phyloP scores from a whole-genome alignment of 129 eudicot genomes.

The Gnaphalium uliginosum region DNA sequence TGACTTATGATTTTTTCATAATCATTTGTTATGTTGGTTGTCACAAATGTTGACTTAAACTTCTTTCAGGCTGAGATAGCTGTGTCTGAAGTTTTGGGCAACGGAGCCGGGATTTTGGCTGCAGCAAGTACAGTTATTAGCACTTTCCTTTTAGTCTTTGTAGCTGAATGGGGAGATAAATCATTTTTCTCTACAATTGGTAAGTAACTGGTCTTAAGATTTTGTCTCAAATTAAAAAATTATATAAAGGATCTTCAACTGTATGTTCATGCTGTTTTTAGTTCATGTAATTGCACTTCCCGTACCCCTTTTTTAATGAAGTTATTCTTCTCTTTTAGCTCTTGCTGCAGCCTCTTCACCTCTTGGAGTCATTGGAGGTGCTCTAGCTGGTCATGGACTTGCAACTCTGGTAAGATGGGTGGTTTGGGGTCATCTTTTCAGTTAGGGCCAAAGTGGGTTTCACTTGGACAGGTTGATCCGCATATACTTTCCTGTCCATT shows the following conservation, averaged over 20 bases:
- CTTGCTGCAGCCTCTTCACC: conserved; percentile 98
- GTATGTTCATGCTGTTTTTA: background rate
- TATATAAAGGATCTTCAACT: background rate
- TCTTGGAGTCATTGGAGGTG: conserved; percentile 95
- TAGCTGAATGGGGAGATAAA: conserved; percentile 99
- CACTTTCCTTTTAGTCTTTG: conserved; percentile 79
- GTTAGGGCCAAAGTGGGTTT: background rate
- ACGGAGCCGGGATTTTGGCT: conserved; percentile 46
- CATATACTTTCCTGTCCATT: background rate
- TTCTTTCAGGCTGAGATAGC: conserved; percentile 89
- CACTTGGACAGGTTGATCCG: background rate
- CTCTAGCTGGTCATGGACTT: conserved; percentile 94
- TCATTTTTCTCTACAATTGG: conserved; percentile 98
- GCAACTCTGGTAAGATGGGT: conserved; percentile 77
- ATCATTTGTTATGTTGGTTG: background rate
- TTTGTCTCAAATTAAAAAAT: background rate
- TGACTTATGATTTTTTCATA: background rate
- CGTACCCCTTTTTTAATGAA: background rate
- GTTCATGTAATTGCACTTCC: background rate
- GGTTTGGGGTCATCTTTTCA: background rate
- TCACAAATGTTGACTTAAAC: background rate
- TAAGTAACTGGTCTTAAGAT: conserved; percentile 44
- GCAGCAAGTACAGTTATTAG: conserved; percentile 72
- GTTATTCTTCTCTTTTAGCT: conserved; percentile 44
- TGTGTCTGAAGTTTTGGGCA: conserved; percentile 81